Percentiles rank a stretch among this genome's conserved stretches.
phyloP scores from a whole-genome alignment of 768 basidiomycete species.

The Lyophyllum shimeji region DNA sequence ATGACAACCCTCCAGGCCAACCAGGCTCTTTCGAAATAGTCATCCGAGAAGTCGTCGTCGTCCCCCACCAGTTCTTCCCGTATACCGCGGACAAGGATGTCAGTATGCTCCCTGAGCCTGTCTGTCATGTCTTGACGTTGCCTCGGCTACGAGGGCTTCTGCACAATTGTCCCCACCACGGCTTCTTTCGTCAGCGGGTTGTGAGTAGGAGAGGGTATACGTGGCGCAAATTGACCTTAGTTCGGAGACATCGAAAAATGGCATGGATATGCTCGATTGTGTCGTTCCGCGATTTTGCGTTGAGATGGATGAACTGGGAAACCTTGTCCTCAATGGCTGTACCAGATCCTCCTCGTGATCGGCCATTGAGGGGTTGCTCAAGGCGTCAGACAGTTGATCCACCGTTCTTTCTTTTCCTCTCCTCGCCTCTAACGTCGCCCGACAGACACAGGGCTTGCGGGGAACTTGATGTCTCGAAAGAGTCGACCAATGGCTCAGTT shows the following conservation, averaged over 20 bases:
- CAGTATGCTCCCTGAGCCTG: constrained; percentile 54
- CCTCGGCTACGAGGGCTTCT: constrained; percentile 58
- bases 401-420: constrained; percentile 4
- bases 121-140: constrained; percentile 53
- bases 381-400: constrained; percentile 20
- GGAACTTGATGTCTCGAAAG: too few species aligned
- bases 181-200: constrained; percentile 58
- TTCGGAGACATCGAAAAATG: constrained; percentile 35
- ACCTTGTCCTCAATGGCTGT: constrained; percentile 27
- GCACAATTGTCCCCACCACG: constrained; percentile 63
- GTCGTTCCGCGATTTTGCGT: constrained; percentile 18
- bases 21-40: constrained; percentile 51
- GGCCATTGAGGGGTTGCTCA: constrained; percentile 15
- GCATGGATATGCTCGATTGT: constrained; percentile 26
- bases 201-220: constrained; percentile 45
- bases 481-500: too few species aligned
- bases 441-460: constrained; percentile 8
- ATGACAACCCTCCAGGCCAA: constrained; percentile 51
- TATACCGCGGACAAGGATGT: constrained; percentile 48
- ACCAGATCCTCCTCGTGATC: constrained; percentile 13
- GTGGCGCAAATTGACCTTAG: constrained; percentile 47
- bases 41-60: constrained; percentile 31
- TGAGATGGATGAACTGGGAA: constrained; percentile 28
- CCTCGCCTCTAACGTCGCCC: constrained; percentile 13
- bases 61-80: constrained; percentile 35